phyloP scores from a whole-genome alignment of 495 filamentous ascomycete genomes.

The Trichoderma orchidacearum region DNA sequence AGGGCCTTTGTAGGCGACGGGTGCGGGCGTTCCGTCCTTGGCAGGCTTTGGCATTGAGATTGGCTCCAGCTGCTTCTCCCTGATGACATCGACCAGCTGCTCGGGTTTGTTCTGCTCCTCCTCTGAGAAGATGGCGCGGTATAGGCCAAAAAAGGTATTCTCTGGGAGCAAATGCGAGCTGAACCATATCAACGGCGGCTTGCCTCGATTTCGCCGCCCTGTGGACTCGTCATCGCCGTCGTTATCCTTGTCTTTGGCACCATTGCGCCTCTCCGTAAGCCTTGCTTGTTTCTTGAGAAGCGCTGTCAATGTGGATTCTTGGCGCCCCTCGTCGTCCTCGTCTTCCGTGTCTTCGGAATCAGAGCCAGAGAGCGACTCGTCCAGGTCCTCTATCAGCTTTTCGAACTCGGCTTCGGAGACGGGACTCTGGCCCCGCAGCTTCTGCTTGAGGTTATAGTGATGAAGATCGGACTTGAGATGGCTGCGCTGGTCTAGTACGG shows the following conservation, averaged over 20 bases:
- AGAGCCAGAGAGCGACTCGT: constrained; percentile 85
- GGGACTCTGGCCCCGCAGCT: constrained; percentile 50
- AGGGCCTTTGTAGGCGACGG: constrained; percentile 42
- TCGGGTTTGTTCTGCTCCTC: constrained; percentile 52
- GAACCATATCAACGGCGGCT: constrained; percentile 76
- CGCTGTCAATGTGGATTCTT: constrained; percentile 51
- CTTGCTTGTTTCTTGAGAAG: constrained; percentile 75
- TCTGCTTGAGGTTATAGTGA: constrained; percentile 86
- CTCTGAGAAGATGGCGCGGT: constrained; percentile 66
- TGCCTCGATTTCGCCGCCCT: constrained; percentile 39
- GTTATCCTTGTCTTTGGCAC: constrained; percentile 11
- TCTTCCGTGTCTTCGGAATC: constrained; percentile 40
- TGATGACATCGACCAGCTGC: constrained; percentile 48
- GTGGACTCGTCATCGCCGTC: constrained; percentile 33
- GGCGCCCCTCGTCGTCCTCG: constrained; percentile 32
- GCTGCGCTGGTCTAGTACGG: constrained; percentile 65
- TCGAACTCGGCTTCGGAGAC: constrained; percentile 74
- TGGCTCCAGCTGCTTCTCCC: constrained; percentile 61
- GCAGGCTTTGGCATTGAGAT: constrained; percentile 35
- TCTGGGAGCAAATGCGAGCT: constrained; percentile 56
- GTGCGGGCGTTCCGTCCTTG: constrained; percentile 34
- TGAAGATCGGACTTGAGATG: constrained; percentile 90
- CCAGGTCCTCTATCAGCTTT: constrained; percentile 64
- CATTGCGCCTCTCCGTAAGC: constrained; percentile 33
- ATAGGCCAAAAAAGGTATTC: constrained; percentile 72